Evolutionary conservation across 2,329 filamentous ascomycete species (phyloP), one percentile per base, ranked within the genome.

Genomic region (Grosmannia clavigera): DNA sequence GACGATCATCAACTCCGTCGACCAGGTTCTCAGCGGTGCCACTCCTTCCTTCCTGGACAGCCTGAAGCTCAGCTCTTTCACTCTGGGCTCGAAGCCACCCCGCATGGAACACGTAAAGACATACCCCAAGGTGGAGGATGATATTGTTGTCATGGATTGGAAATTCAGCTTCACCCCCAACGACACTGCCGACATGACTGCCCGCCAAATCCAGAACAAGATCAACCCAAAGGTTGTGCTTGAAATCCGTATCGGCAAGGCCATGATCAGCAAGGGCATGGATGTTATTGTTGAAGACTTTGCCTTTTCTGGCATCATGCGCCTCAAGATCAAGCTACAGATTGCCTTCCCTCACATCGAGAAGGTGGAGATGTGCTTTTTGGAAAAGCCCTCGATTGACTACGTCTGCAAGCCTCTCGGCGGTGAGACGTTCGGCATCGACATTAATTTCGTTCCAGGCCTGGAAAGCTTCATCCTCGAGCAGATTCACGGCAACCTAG

Each of bases 111-210:
- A 97, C 69, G 94, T 99, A 73, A 97, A 96, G 78, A 96, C 94
- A 0, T 96, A 99, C 67, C 92, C 92, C 61, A 95, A 94, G 73
- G 90, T 89, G 1, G 90, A 96, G 66, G 92, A 96, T 64, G 94
- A 99, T 69, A 86, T 92, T 61, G 90, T 99, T 51, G 83, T 97
- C 68, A 99, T 99, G 94, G 94, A 99, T 71, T 99, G 94, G 94
- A 96, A 95, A 69, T 99, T 99, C 74, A 97, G 92, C 79, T 99
- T 99, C 76, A 97, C 90, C 0, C 94, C 94, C 40, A 97, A 94
- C 66, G 95, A 99, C 72, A 88, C 83, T 3, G 85, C 88, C 65
- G 94, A 99, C 72, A 84, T 99, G 81, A 99, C 94, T 2, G 79
- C 86, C 2, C 84, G 87, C 62, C 94, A 99, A 72, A 75, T 96